Conservation (phyloP, 1,284 basidiomycete species). For the Pascua sp. region DNA sequence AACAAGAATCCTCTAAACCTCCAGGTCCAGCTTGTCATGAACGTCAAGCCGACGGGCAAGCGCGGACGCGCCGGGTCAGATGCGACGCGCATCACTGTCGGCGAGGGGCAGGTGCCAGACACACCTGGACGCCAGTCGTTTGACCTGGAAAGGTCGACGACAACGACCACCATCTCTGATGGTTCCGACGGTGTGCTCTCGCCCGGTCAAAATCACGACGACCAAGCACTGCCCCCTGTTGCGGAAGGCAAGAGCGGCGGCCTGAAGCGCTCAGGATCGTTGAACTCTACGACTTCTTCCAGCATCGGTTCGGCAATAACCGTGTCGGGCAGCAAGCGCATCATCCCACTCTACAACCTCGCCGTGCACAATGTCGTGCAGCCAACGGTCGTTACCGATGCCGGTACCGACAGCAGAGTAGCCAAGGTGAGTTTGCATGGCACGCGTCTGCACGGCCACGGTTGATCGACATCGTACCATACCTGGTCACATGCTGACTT, state of each 20-base stretch:
- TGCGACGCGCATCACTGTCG: neutral
- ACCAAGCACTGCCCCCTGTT: neutral
- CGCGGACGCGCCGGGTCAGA: slow-evolving; percentile 5
- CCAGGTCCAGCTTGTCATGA: slow-evolving; percentile 79
- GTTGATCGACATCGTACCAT: neutral
- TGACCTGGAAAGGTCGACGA: slow-evolving; percentile 1
- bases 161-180: neutral
- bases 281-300: slow-evolving; percentile 18
- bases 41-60: neutral
- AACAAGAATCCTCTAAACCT: slow-evolving; percentile 85
- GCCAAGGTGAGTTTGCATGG: slow-evolving; percentile 56
- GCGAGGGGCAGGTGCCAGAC: neutral
- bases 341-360: slow-evolving; percentile 90
- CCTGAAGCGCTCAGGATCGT: slow-evolving; percentile 24
- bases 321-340: slow-evolving; percentile 52
- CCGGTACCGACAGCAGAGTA: slow-evolving; percentile 87
- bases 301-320: too few relatives aligned
- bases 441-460: neutral
- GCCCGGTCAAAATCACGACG: too few relatives aligned
- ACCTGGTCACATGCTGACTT: slow-evolving; percentile 18
- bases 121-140: slow-evolving; percentile 11
- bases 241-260: neutral
- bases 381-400: slow-evolving; percentile 67
- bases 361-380: slow-evolving; percentile 84
- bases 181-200: too few relatives aligned